phyloP scores from a whole-genome alignment of 768 basidiomycete genomes.

The Boletus subparvulus region DNA sequence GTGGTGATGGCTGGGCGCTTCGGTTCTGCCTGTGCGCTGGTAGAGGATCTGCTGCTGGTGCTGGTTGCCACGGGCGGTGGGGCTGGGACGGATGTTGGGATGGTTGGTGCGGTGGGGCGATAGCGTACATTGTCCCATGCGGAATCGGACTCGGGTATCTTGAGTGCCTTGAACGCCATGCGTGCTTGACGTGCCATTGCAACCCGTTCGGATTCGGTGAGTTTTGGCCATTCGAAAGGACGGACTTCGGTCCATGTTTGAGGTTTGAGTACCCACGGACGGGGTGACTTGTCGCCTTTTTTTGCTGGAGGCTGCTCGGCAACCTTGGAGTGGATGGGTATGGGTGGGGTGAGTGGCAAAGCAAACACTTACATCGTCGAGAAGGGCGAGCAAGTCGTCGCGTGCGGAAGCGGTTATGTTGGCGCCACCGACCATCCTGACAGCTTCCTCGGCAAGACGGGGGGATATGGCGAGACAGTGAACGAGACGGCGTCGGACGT shows the following conservation, averaged over 20 bases:
- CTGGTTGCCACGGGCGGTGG: conserved; percentile 19
- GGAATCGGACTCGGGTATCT: conserved; percentile 59
- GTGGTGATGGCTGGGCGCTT: conserved; percentile 48
- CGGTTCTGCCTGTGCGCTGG: conserved; percentile 30
- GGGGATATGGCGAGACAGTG: conserved; percentile 51
- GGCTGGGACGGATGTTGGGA: conserved; percentile 11
- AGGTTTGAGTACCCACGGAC: conserved; percentile 54
- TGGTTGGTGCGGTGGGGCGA: conserved; percentile 20
- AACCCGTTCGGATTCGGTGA: conserved; percentile 48
- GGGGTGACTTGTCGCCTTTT: conserved; percentile 38
- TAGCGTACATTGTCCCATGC: conserved; percentile 58
- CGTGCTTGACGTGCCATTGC: conserved; percentile 55
- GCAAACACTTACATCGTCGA: conserved; percentile 47
- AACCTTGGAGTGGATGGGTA: conserved; percentile 37
- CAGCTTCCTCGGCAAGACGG: conserved; percentile 39
- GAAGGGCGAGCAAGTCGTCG: conserved; percentile 45
- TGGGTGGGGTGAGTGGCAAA: neutral
- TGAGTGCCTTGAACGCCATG: conserved; percentile 45
- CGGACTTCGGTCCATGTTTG: conserved; percentile 67
- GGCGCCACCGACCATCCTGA: conserved; percentile 46
- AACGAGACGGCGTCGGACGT: conserved; percentile 45
- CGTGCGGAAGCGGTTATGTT: conserved; percentile 35
- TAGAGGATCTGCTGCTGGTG: conserved; percentile 23
- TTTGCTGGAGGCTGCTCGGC: conserved; percentile 44
- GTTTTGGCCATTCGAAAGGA: conserved; percentile 58